Base-by-base conservation (phyloP, 2,329 filamentous ascomycete genomes). In the Fusarium sp. region DNA sequence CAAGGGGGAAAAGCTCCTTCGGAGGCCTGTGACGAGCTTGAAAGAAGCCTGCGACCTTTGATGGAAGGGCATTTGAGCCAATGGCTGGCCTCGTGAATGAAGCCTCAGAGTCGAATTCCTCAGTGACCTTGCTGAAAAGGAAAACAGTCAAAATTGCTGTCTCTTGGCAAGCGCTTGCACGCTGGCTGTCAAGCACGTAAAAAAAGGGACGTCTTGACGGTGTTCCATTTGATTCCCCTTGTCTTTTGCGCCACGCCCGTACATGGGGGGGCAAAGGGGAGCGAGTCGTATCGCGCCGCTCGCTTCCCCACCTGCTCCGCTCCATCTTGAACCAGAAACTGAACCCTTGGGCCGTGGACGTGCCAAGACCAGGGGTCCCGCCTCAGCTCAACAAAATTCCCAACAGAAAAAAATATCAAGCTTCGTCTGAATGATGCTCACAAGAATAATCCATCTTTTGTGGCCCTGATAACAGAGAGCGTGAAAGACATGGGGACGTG, bases 361-460 rank as follows among this genome's bases (percentile, higher is more conserved):
- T 69, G 69, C 68, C 69, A 75, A 69, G 72, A 70, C 69, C 65
- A 75, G 63, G 71, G 73, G 71, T 76, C 73, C 70, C 69, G 72
- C 80, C 40, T 76, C 52, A 70, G 65, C 76, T 78, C 80, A 82
- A 82, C 80, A 82, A 82, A 80, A 80, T 81, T 79, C 80, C 81
- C 81, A 82, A 82, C 81, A 82, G 80, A 82, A 65, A 66, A 63
- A 36, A 63, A 70, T 25, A 69, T 62, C 42, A 29, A 59, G 36
- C 16, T 25, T 29, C 57, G n/a, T 60, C 11, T 60, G n/a, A n/a
- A 0, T 25, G 52, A 20, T 35, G 47, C 31, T 57, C 13, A 13
- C n/a, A 56, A 33, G 27, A 20, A 33, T 50, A 25, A 50, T 50
- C 9, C 45, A 16, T 47, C 22, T 50, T 13, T 27, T 18, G 16